Conservation (phyloP, 768 basidiomycete species). For the Leccinellum albellum region DNA sequence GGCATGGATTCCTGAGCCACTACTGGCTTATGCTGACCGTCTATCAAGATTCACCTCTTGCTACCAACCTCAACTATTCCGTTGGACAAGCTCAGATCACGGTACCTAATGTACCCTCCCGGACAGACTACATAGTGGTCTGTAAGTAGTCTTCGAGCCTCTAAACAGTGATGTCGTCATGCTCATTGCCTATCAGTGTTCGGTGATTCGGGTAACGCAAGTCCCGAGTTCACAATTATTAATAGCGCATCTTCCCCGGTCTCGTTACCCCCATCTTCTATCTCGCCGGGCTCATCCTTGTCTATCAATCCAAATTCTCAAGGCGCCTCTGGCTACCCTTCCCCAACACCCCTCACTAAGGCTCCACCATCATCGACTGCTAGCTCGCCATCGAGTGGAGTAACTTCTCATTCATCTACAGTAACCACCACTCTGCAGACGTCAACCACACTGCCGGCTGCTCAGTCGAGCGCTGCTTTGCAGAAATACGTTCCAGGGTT, state of each 20-base stretch:
- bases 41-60: conserved; percentile 32
- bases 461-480: conserved; percentile 26
- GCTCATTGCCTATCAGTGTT: conserved; percentile 24
- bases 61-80: conserved; percentile 31
- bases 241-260: conserved; percentile 53
- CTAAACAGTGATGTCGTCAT: not conserved
- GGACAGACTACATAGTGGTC: conserved; percentile 35
- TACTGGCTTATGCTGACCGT: conserved; percentile 5
- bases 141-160: conserved; percentile 22
- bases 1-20: not conserved
- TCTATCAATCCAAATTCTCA: not conserved
- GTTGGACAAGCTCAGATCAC: conserved; percentile 32
- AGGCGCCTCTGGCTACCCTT: not conserved
- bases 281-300: not conserved
- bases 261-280: conserved; percentile 7
- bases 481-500: conserved; percentile 16
- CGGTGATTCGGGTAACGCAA: conserved; percentile 41
- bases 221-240: conserved; percentile 40
- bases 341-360: not conserved
- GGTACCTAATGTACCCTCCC: conserved; percentile 32
- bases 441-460: conserved; percentile 7
- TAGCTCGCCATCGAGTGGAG: not conserved
- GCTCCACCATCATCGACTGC: not conserved
- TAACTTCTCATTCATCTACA: conserved; percentile 1
- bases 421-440: conserved; percentile 3